Base-by-base conservation (phyloP, 768 basidiomycete species). In the Gymnopilus dilepis region DNA sequence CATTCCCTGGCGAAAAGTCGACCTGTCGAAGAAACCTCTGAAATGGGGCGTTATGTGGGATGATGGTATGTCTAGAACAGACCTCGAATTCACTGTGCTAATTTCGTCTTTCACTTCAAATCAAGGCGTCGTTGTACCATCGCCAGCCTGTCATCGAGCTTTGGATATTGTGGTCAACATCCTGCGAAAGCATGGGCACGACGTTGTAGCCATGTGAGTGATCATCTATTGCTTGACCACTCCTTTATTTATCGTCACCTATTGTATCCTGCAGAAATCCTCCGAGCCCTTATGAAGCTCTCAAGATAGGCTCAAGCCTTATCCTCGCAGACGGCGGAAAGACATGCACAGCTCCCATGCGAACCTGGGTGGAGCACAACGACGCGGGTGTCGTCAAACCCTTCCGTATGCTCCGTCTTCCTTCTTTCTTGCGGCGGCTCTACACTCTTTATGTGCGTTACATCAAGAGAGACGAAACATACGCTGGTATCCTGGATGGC, bases 1-100 rank as follows among this genome's bases (percentile, higher is more conserved):
- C 1, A 75, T 82, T 30, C 80, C 81, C 0, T 81, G 80, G 80
- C 74, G 74, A 40, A 58, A 59, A 1, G 63, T 76, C 17, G 67
- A 74, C 59, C 73, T 74, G 40, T 70, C 59, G 48, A 71, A 68
- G 17, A 67, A 70, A 19, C 73, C 74, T 34, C 71, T 82, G 3
- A 82, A 79, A 61, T 88, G 84, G 83, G 86, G 86, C 37, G 78
- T 88, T 2, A 73, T 88, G 56, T 86, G 86, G 83, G 81, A 85
- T 52, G 88, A 89, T 67, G 86, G 88, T 86, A 59, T 41, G 76
- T 67, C 19, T 17, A 1, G 6, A 21, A 9, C 1, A 11, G 38
- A 7, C 19, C 24, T 22, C 7, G 24, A 11, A 38, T 22, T 56
- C 17, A 9, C n/a, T n/a, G n/a, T n/a, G n/a, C n/a, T n/a, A n/a